Base-by-base conservation (phyloP, 352 stramenopile genomes). In the Phytopythium montanum region DNA sequence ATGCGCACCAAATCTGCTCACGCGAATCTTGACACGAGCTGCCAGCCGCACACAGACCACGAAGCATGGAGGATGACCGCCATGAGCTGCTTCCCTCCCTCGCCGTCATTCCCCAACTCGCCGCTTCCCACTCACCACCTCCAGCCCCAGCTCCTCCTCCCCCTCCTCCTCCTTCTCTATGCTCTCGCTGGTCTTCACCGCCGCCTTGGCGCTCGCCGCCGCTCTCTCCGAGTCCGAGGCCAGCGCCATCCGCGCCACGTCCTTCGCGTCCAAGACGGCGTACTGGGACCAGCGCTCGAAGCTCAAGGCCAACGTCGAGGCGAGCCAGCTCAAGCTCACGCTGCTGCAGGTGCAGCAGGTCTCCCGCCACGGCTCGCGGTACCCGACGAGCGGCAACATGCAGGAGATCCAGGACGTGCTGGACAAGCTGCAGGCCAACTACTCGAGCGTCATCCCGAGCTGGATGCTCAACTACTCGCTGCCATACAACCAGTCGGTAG, bases 401-500 rank as follows among this genome's bases (percentile, higher is more conserved):
- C 44, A 61, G 31, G 75, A 88, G 44, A 78, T 85, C 28, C 58
- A 76, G 18, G 41, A 61, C 14, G 50, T 89, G 31, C 48, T 90
- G 6, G 21, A 52, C 21, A 73, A 73, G 46, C 69, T 92, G 14
- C 60, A 79, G 52, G 62, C 65, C 5, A 69, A 77, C 19, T 82
- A 75, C 54, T 68, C 63, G 16, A 59, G n/a, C 18, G 23, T 56
- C 14, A 58, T 90, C 13, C 77, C 79, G 1, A 23, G 33, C 28
- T 92, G 81, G 81, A 46, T 92, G 31, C 68, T 65, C 9, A 64
- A 73, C 53, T 92, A 92, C 62, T 63, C 38, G 21, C 74, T 92
- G 19, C 75, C 64, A 16, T 92, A 92, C 66, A 82, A 88, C 46
- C 25, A 70, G 49, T 73, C 66, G 16, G 48, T 82, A 19, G 59